Conservation (phyloP, 1,139 yeast species). For the Pichia kudriavzevii region DNA sequence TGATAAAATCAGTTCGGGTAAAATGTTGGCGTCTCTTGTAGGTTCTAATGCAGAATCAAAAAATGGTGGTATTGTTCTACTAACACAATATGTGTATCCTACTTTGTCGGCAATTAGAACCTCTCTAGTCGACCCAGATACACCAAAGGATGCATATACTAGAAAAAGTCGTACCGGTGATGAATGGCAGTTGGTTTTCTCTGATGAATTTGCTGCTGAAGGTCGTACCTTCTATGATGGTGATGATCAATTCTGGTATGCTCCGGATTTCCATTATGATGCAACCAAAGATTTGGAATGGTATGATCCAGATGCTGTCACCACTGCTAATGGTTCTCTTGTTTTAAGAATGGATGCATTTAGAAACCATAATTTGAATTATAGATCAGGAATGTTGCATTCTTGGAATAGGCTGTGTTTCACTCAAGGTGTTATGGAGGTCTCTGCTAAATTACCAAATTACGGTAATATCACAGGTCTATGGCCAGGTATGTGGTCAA, state of each 20-base stretch:
- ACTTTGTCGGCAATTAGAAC: constrained; percentile 44
- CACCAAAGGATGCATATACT: constrained; percentile 38
- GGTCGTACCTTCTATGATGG: constrained; percentile 59
- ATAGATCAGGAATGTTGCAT: constrained; percentile 57
- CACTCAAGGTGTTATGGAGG: constrained; percentile 48
- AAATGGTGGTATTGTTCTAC: constrained; percentile 24
- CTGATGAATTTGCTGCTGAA: constrained; percentile 54
- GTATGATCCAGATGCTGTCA: constrained; percentile 59
- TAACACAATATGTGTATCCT: constrained; percentile 46
- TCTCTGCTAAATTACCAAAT: constrained; percentile 46
- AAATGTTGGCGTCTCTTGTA: neutral
- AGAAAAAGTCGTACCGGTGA: constrained; percentile 38
- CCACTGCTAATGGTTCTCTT: constrained; percentile 45
- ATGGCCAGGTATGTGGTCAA: constrained; percentile 62
- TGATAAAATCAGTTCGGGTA: constrained; percentile 23
- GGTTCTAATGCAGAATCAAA: constrained; percentile 5
- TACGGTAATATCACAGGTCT: constrained; percentile 49
- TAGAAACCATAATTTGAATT: constrained; percentile 47
- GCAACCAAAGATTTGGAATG: constrained; percentile 59
- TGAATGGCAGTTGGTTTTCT: constrained; percentile 45
- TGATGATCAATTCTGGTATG: constrained; percentile 57
- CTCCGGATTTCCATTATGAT: constrained; percentile 49
- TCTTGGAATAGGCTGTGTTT: constrained; percentile 56
- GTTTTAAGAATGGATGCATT: constrained; percentile 48
- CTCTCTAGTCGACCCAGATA: constrained; percentile 46